Percentiles rank a stretch among this genome's conserved stretches.
phyloP scores from a whole-genome alignment of 768 basidiomycete genomes.

The Cyathus striatus region DNA sequence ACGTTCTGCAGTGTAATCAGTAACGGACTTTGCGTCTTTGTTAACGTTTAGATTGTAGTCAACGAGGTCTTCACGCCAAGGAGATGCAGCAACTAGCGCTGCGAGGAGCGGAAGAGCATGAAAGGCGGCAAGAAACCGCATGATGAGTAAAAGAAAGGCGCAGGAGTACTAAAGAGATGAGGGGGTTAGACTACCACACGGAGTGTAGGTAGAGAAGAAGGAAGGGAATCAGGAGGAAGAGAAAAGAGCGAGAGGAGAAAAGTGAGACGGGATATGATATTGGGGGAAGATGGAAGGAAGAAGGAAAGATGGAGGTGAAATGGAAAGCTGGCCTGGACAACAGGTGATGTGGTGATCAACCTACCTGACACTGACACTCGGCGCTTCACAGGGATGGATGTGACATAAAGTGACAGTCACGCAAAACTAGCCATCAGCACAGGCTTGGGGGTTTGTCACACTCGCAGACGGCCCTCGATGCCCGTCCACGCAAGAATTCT shows the following conservation, averaged over 20 bases:
- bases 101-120: constrained; percentile 31
- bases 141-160: constrained; percentile 13
- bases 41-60: constrained; percentile 80
- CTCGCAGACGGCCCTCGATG: background rate
- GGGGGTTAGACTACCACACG: no score
- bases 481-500: background rate
- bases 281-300: constrained; percentile 2
- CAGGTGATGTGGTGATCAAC: no score
- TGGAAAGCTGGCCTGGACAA: constrained; percentile 2
- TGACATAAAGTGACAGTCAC: no score
- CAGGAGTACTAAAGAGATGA: constrained; percentile 8
- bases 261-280: constrained; percentile 3
- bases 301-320: constrained; percentile 1
- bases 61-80: constrained; percentile 60
- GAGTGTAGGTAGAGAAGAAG: constrained; percentile 9
- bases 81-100: constrained; percentile 45
- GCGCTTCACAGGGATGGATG: no score
- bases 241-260: background rate
- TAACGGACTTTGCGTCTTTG: constrained; percentile 58
- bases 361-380: no score
- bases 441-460: no score
- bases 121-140: constrained; percentile 46
- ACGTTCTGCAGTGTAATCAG: constrained; percentile 61
- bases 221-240: constrained; percentile 2
- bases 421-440: no score